Evolutionary conservation across 208 protist genomes (phyloP).

Genomic region (Phytomonas sp.): DNA sequence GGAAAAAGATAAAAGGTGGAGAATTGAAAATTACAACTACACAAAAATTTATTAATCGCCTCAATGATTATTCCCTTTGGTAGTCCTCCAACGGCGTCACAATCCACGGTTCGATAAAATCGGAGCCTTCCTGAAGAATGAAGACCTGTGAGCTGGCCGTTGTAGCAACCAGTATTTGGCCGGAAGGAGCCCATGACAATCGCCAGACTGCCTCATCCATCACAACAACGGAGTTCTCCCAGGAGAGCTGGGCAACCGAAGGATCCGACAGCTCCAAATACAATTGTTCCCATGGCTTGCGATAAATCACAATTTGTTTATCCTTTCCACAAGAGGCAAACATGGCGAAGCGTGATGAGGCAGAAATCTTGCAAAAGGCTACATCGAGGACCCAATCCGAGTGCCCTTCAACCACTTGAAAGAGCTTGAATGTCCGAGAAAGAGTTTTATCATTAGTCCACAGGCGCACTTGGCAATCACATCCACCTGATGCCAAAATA

Average conservation of each 20-base stretch:
- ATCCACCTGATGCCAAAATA: constrained; percentile 70
- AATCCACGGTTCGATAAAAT: constrained; percentile 79
- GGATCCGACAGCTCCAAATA: constrained; percentile 9
- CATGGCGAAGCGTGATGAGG: constrained; percentile 40
- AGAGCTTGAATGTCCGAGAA: constrained; percentile 32
- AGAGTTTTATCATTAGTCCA: constrained; percentile 25
- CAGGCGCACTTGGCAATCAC: constrained; percentile 70
- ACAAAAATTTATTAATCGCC: too few species aligned
- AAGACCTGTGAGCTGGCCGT: constrained; percentile 59
- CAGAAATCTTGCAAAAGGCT: constrained; percentile 56
- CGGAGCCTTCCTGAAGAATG: constrained; percentile 48
- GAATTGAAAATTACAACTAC: too few species aligned
- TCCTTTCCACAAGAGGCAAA: constrained; percentile 68
- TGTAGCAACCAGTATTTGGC: constrained; percentile 67
- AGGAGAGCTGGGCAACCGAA: constrained; percentile 23
- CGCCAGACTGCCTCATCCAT: constrained; percentile 73
- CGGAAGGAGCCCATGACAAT: constrained; percentile 68
- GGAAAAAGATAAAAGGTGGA: too few species aligned
- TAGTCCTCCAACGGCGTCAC: constrained; percentile 61
- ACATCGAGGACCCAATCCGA: constrained; percentile 74
- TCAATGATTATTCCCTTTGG: constrained; percentile 10
- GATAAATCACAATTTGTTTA: constrained; percentile 63
- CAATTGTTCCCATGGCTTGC: constrained; percentile 69
- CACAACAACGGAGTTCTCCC: constrained; percentile 54
- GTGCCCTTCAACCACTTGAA: constrained; percentile 40